Base-by-base conservation (phyloP, 1,139 yeast species). In the Protomyces inundatus region DNA sequence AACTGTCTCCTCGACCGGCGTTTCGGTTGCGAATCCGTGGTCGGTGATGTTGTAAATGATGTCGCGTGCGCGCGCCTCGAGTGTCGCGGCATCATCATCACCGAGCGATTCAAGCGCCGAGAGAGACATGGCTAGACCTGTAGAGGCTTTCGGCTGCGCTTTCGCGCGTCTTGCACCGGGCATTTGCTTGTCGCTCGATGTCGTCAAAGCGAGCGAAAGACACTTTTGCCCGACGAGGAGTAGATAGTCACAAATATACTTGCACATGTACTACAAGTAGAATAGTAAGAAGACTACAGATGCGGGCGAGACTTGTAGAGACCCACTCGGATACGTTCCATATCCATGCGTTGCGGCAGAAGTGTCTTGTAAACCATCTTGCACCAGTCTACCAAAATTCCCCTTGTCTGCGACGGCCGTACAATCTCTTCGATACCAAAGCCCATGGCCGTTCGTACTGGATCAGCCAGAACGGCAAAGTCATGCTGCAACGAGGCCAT, bases 351-450 rank as follows among this genome's bases (percentile, higher is more conserved):
- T 45, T 58, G 62, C 30, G 35, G 36, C 55, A 58, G 53, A 14
- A 52, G 52, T 3, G 48, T 52, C 30, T 53, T 55, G 53, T 58
- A 58, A 51, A 58, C 54, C 45, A 52, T 16, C 16, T 58, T 50
- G 39, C 46, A 37, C 62, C 62, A 58, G 34, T 58, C 40, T n/a
- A 10, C 35, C 48, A 58, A 42, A 35, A 58, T 42, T 33, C 23
- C 33, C 7, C 62, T n/a, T 3, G 56, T 52, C 23, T 30, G 36
- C 7, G 56, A 33, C 4, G 62, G 62, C 36, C 62, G 33, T 9
- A 58, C 56, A 23, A 58, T 58, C 10, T 58, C 62, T 56, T 58
- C 56, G 30, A 58, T 35, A 51, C 52, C 52, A 40, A 58, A 58
- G 46, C 45, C 10, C 62, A 58, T 58, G 48, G 62, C 62, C 14